Evolutionary conservation across 202 grass and related monocot species (phyloP).

Genomic region (Carex arenaria): DNA sequence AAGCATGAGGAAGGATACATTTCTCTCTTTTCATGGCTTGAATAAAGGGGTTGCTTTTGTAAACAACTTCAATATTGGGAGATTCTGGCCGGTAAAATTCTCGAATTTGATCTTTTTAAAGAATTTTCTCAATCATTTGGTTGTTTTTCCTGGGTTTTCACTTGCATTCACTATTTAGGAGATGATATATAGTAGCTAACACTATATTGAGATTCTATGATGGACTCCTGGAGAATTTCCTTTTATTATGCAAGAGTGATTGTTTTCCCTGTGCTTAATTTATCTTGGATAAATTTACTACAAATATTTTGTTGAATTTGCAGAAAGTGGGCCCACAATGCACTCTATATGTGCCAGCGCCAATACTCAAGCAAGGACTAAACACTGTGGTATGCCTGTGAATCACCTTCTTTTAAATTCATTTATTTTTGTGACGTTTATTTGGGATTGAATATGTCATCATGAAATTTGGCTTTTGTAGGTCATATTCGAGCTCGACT

Average conservation of each 20-base stretch:
- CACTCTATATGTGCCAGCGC: conserved; percentile 77
- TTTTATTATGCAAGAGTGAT: background rate
- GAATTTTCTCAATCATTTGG: background rate
- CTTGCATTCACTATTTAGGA: background rate
- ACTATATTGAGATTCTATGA: background rate
- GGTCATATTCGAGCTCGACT: conserved; percentile 78
- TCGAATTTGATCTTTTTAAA: conserved; percentile 5
- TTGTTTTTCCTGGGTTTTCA: background rate
- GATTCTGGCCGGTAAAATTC: conserved; percentile 89
- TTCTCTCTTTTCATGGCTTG: conserved; percentile 92
- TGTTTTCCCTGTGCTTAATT: background rate
- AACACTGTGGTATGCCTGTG: conserved; percentile 62
- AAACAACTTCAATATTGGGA: conserved; percentile 92
- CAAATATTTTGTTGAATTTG: conserved; percentile 26
- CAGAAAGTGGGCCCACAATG: conserved; percentile 78
- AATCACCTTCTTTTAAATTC: background rate
- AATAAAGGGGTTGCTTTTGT: conserved; percentile 95
- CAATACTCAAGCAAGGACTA: conserved; percentile 61
- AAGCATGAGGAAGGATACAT: conserved; percentile 68
- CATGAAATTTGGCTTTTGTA: conserved; percentile 26
- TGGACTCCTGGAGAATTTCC: background rate
- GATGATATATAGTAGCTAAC: background rate
- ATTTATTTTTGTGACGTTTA: background rate
- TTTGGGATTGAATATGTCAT: background rate
- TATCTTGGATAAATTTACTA: conserved; percentile 17